Base-by-base conservation (phyloP, 352 stramenopile genomes). In the Elongisporangium anandrum region DNA sequence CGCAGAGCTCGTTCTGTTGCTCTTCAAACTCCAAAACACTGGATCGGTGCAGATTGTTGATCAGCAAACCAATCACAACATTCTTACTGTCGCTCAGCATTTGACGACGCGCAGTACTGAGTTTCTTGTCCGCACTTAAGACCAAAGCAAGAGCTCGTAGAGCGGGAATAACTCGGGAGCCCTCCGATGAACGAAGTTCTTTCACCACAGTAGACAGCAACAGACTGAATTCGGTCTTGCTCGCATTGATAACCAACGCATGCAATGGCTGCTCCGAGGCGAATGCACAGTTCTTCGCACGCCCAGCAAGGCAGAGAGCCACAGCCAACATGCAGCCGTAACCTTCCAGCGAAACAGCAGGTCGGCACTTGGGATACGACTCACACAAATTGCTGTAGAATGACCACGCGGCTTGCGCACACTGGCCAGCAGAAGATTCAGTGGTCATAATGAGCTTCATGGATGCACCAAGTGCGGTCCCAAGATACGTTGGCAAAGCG, bases 191-290 rank as follows among this genome's bases (percentile, higher is more conserved):
- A 34, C 59, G 59, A 2, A 90, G 51, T 55, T 95, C 86, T 7
- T 81, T 73, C 39, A 75, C 38, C 47, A 92, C 51, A 29, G 81
- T 92, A 12, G 75, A 59, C 3, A 89, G 52, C 45, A 91, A 39
- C 41, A 95, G 62, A n/a, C 65, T 63, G 53, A 87, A 92, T 56
- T 95, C 85, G 45, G 83, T 69, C 57, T 83, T 88, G 68, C 84
- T 92, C 7, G 81, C 68, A 57, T 79, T 79, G n/a, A 59, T 41
- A 3, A 92, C 56, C 9, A 95, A 23, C 9, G 60, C 61, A 51
- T 77, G 69, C 9, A 90, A 65, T 22, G 77, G 65, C 23, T 59
- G 22, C 50, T 69, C 57, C 13, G 55, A 22, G 0, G 50, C 56
- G 17, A 21, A 55, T 8, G 59, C 23, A n/a, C 34, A 21, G 22